These are phyloP conservation scores for Leccinum griseonigrum DNA, from an alignment of 1,284 basidiomycete species.

Conservation along the genomic window DNA sequence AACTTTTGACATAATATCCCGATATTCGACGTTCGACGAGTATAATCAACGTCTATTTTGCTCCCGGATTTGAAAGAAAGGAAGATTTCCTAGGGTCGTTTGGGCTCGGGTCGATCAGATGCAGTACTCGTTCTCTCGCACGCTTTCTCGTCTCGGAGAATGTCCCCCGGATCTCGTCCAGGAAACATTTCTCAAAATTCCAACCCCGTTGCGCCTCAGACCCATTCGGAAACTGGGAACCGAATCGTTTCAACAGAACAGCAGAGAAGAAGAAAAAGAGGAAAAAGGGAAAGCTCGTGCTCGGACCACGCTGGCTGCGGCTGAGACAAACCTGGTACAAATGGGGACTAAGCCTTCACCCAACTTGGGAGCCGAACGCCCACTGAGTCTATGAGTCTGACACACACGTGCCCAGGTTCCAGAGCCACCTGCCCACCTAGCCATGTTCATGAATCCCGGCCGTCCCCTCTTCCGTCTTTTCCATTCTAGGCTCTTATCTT, in stretches of 20 bases:
- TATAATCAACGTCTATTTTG: conserved; percentile 13
- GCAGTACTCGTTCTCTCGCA: background rate
- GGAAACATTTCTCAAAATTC: conserved; percentile 1
- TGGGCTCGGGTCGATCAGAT: conserved; percentile 11
- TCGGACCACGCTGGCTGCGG: background rate
- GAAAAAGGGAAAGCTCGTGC: background rate
- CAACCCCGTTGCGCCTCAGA: background rate
- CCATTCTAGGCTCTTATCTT: background rate
- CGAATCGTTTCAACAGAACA: background rate
- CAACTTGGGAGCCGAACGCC: background rate
- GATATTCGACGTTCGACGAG: conserved; percentile 2
- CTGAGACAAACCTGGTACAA: background rate
- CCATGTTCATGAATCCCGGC: background rate
- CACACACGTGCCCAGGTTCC: conserved; percentile 7
- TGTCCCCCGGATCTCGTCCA: conserved; percentile 6
- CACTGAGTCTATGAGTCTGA: conserved; percentile 14
- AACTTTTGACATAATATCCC: background rate
- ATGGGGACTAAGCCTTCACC: background rate
- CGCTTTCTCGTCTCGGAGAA: background rate
- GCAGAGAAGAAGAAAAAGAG: background rate
- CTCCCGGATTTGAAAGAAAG: background rate
- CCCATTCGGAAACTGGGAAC: conserved; percentile 23
- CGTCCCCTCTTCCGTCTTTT: background rate
- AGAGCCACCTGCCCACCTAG: background rate
- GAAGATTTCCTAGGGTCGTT: background rate